Percentiles rank a stretch among this genome's conserved stretches.
Conservation (phyloP, 176 grass and related monocot species). For the Aegilops sharonensis region DNA sequence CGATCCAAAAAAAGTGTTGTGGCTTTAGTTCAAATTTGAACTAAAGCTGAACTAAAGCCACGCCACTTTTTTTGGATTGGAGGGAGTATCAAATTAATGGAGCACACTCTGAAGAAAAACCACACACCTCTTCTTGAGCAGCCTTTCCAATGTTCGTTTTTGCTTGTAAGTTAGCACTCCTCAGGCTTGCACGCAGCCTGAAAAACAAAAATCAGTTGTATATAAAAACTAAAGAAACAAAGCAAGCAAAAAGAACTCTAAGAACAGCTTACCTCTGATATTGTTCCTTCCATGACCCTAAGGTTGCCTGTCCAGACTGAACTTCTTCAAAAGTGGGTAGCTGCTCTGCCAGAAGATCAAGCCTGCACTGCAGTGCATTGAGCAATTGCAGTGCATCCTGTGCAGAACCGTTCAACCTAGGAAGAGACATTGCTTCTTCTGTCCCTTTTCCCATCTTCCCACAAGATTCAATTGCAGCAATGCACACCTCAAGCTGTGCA, state of each 20-base stretch:
- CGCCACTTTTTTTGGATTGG: too few species aligned
- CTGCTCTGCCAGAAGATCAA: conserved; percentile 75
- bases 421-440: conserved; percentile 67
- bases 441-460: conserved; percentile 66
- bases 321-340: conserved; percentile 73
- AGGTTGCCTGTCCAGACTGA: conserved; percentile 49
- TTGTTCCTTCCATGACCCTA: conserved; percentile 73
- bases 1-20: too few species aligned
- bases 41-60: too few species aligned
- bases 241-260: not conserved
- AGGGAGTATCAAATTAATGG: not conserved
- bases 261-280: conserved; percentile 51
- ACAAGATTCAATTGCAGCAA: conserved; percentile 50
- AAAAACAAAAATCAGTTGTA: not conserved
- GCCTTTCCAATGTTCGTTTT: conserved; percentile 76
- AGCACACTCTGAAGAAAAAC: not conserved
- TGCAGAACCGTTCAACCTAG: conserved; percentile 62
- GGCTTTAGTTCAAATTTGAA: too few species aligned
- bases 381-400: conserved; percentile 72
- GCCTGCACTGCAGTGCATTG: conserved; percentile 66
- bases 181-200: conserved; percentile 58
- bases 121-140: conserved; percentile 66
- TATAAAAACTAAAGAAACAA: not conserved
- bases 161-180: conserved; percentile 84
- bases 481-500: conserved; percentile 47